Conservation (phyloP, 2,329 filamentous ascomycete genomes). For the Xylogone sp. region DNA sequence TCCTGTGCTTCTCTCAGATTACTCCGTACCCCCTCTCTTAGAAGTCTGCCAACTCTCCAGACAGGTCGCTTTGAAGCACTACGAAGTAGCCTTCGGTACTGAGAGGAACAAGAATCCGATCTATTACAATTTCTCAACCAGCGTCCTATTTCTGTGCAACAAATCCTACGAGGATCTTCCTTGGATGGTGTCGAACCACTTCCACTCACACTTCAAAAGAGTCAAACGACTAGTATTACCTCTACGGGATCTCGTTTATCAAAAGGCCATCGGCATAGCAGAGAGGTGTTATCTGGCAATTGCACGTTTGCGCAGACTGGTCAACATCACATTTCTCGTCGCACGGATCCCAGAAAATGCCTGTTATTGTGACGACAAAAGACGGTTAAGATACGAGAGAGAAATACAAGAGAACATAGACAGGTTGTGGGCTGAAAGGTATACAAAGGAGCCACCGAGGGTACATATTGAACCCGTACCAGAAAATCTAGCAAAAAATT, state of each 20-base stretch:
- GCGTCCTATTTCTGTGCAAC: background rate
- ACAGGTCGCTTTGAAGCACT: constrained; percentile 3
- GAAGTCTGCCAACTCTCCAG: constrained; percentile 4
- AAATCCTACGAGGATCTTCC: background rate
- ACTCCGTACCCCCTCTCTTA: constrained; percentile 3
- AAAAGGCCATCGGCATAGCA: background rate
- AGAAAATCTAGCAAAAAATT: no score
- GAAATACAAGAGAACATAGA: no score
- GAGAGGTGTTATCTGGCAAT: background rate
- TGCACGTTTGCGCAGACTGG: background rate
- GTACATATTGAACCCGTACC: no score
- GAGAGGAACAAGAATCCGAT: background rate
- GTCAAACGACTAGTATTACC: background rate
- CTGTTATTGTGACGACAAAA: background rate
- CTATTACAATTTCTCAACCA: background rate
- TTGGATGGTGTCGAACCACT: background rate
- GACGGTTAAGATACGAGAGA: background rate
- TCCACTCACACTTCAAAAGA: background rate
- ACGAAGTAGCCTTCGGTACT: background rate
- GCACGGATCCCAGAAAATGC: no score
- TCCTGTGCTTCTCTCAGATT: constrained; percentile 37
- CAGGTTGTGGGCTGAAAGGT: no score
- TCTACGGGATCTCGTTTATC: background rate
- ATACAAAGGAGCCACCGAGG: no score
- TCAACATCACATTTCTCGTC: background rate